Conservation (phyloP, 495 filamentous ascomycete genomes). For the Daldinia vernicosa region DNA sequence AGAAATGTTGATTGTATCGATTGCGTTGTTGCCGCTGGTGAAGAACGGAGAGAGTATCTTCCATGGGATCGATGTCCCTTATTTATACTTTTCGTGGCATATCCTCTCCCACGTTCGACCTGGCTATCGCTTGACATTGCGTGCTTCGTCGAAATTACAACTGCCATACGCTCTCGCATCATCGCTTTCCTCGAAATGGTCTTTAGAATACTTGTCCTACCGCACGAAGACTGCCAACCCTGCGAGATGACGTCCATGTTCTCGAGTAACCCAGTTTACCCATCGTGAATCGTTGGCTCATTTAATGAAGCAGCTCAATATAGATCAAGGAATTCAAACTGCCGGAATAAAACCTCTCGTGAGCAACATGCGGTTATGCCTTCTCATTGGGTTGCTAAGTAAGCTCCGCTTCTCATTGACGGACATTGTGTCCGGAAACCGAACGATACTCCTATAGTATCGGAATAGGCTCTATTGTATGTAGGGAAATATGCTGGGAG, state of each 20-base stretch:
- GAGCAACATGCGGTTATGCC: not conserved
- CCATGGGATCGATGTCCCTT: slow-evolving; percentile 12
- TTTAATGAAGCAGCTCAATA: slow-evolving; percentile 24
- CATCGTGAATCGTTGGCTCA: not conserved
- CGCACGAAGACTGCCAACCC: not conserved
- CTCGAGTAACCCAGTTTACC: not conserved
- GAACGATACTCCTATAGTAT: not conserved
- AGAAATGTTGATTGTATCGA: slow-evolving; percentile 18
- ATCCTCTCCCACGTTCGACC: not conserved
- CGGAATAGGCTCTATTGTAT: not conserved
- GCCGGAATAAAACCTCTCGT: slow-evolving; percentile 13
- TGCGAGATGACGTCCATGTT: slow-evolving; percentile 22
- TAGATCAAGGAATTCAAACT: slow-evolving; percentile 15
- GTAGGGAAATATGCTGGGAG: not conserved
- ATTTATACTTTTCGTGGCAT: slow-evolving; percentile 38
- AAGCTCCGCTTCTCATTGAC: slow-evolving; percentile 63
- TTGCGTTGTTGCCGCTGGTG: slow-evolving; percentile 23
- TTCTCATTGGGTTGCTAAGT: slow-evolving; percentile 29
- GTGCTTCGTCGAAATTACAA: slow-evolving; percentile 14
- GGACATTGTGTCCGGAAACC: slow-evolving; percentile 23
- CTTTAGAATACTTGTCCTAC: slow-evolving; percentile 1
- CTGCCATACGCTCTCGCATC: not conserved
- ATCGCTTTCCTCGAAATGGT: not conserved
- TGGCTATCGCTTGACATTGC: slow-evolving; percentile 8
- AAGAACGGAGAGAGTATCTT: slow-evolving; percentile 14